Evolutionary conservation across 306 rosid genomes (phyloP).

Genomic region (Quercus agrifolia): DNA sequence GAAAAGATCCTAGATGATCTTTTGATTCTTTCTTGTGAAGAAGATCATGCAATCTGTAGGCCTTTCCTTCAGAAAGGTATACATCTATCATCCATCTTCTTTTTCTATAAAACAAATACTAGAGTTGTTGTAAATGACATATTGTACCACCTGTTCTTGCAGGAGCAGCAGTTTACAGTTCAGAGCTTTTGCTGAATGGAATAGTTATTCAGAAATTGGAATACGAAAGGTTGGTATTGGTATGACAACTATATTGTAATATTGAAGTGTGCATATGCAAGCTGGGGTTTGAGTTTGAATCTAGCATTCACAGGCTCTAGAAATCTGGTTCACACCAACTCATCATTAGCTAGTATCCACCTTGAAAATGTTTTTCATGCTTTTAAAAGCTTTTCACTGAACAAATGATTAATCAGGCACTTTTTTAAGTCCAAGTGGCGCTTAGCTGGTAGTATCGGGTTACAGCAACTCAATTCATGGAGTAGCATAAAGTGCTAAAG

Average conservation of each 20-base stretch:
- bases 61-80: conserved; percentile 41
- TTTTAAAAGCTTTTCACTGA: not conserved
- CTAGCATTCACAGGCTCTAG: not conserved
- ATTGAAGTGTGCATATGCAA: not conserved
- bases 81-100: conserved; percentile 6
- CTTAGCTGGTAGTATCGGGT: not conserved
- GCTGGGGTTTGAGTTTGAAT: not conserved
- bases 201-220: conserved; percentile 41
- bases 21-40: conserved; percentile 54
- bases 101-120: not conserved
- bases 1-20: conserved; percentile 30
- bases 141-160: conserved; percentile 16
- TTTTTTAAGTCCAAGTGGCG: not conserved
- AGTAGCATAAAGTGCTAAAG: not conserved
- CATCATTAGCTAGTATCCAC: not conserved
- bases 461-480: not conserved
- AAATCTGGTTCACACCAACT: not conserved
- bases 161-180: conserved; percentile 38
- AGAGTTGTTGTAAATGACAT: not conserved
- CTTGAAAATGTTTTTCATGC: not conserved
- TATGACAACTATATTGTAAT: not conserved
- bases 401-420: not conserved
- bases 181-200: conserved; percentile 55
- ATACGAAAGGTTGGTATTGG: conserved; percentile 27
- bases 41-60: conserved; percentile 34